A percentile compares a stretch with the other conserved stretches of the same genome.
Evolutionary conservation across 768 basidiomycete genomes (phyloP).

Genomic region (Cystobasidium onofrii): DNA sequence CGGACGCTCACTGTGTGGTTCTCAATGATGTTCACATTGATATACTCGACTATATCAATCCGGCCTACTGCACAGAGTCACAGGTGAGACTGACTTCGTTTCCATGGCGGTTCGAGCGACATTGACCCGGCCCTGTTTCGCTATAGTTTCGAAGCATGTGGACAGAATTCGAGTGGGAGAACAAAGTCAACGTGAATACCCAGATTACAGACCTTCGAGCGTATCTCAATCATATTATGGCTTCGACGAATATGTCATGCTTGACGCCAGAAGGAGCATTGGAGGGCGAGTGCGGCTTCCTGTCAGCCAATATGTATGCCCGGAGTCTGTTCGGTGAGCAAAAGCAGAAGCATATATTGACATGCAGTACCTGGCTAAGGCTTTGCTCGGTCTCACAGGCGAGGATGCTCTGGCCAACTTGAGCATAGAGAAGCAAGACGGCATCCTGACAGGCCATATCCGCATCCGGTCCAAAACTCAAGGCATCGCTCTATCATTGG

Average conservation of each 20-base stretch:
- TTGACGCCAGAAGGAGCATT: slow-evolving; percentile 78
- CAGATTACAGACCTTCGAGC: slow-evolving; percentile 60
- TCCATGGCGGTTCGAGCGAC: not conserved
- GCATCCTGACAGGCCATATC: slow-evolving; percentile 81
- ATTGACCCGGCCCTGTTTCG: not conserved
- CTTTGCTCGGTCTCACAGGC: slow-evolving; percentile 49
- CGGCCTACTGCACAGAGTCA: slow-evolving; percentile 87
- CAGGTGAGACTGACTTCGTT: slow-evolving; percentile 46
- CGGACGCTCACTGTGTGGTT: slow-evolving; percentile 62
- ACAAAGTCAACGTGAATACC: slow-evolving; percentile 87
- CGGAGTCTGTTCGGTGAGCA: slow-evolving; percentile 78
- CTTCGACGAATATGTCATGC: slow-evolving; percentile 93
- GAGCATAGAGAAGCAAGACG: slow-evolving; percentile 74
- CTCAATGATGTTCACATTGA: slow-evolving; percentile 96
- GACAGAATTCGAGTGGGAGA: slow-evolving; percentile 99
- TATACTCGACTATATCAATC: slow-evolving; percentile 97
- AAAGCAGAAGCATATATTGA: too few relatives aligned
- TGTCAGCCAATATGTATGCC: slow-evolving; percentile 94
- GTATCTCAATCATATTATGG: slow-evolving; percentile 86
- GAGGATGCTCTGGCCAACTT: slow-evolving; percentile 95
- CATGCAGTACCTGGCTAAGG: not conserved
- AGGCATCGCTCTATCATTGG: slow-evolving; percentile 86
- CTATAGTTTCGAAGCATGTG: slow-evolving; percentile 89
- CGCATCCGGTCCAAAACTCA: slow-evolving; percentile 96
- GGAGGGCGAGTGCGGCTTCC: slow-evolving; percentile 92